Conservation (phyloP, 768 basidiomycete genomes). For the Flagelloscypha sp. region DNA sequence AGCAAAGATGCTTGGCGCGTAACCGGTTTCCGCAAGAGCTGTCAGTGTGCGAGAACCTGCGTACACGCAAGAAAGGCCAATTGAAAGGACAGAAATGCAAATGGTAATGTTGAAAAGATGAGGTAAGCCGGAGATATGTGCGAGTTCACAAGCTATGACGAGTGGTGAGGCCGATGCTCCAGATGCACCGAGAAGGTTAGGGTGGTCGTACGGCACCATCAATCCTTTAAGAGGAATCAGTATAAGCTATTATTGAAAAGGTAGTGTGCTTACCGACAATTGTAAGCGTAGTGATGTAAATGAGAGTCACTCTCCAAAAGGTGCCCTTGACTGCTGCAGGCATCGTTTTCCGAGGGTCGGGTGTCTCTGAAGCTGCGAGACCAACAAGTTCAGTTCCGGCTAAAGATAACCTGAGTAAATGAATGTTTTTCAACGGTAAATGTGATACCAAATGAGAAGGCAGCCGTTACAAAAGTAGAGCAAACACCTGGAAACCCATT, state of each 20-base stretch:
- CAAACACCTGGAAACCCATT: constrained; percentile 40
- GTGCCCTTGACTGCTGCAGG: constrained; percentile 40
- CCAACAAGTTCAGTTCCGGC: constrained; percentile 42
- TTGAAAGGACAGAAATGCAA: constrained; percentile 38
- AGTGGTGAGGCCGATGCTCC: constrained; percentile 39
- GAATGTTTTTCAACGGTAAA: neutral
- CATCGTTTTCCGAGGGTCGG: constrained; percentile 35
- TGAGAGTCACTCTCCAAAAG: constrained; percentile 42
- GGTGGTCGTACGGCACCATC: constrained; percentile 29
- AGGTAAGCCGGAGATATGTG: constrained; percentile 32
- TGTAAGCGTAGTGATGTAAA: constrained; percentile 35
- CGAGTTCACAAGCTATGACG: constrained; percentile 33
- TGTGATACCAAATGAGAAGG: constrained; percentile 30
- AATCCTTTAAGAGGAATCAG: too few species aligned
- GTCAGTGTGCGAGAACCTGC: constrained; percentile 37
- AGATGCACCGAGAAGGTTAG: constrained; percentile 26
- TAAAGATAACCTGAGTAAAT: constrained; percentile 7
- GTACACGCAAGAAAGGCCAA: constrained; percentile 38
- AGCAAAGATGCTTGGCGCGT: constrained; percentile 33
- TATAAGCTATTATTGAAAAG: too few species aligned
- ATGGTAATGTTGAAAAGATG: constrained; percentile 36
- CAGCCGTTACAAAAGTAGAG: constrained; percentile 37
- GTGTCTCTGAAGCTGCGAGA: constrained; percentile 38
- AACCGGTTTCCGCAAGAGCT: constrained; percentile 39
- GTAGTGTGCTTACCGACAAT: too few species aligned